Conservation (phyloP, 768 basidiomycete genomes). For the Psilocybe cubensis region DNA sequence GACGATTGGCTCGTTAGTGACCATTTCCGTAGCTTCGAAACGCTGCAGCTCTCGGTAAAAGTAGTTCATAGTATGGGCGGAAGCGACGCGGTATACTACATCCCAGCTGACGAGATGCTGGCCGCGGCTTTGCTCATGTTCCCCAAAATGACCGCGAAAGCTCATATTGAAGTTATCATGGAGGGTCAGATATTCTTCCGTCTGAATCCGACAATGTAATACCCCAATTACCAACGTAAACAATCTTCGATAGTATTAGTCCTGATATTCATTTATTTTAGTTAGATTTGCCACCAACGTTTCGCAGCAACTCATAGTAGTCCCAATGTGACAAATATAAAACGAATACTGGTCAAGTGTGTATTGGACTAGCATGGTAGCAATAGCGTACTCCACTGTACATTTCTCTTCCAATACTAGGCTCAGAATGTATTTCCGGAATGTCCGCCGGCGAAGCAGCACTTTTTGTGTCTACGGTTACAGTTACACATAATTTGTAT, state of each 20-base stretch:
- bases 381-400: no score
- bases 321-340: no score
- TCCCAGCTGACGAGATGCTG: neutral
- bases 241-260: neutral
- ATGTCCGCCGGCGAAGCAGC: no score
- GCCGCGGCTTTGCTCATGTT: neutral
- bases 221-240: neutral
- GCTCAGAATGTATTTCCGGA: no score
- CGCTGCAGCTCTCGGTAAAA: neutral
- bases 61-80: neutral
- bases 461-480: no score
- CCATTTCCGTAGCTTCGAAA: neutral
- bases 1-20: neutral
- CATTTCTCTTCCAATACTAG: no score
- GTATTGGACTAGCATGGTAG: no score
- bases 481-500: no score
- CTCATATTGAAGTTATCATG: neutral
- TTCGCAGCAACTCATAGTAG: no score
- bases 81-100: neutral
- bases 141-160: neutral
- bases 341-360: no score
- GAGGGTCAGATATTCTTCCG: neutral
- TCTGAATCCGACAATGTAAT: neutral
- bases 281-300: no score
- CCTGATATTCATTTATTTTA: no score